Evolutionary conservation across 306 rosid genomes (phyloP).

Genomic region (Cicer bijugum): DNA sequence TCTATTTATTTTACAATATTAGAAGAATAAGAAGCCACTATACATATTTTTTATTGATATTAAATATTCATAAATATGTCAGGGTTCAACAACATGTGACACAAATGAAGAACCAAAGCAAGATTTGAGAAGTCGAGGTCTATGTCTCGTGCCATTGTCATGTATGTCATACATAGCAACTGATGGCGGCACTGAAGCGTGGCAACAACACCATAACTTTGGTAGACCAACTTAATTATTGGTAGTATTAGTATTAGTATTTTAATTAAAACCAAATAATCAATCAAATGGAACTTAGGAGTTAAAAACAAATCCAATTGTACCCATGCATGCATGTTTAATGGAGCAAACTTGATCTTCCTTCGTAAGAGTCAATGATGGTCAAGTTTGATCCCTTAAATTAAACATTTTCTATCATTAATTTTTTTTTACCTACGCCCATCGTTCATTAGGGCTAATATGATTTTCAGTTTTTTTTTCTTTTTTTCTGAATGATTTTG

Average conservation of each 20-base stretch:
- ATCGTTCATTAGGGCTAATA: neutral
- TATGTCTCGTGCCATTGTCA: constrained; percentile 82
- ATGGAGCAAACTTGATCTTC: constrained; percentile 85
- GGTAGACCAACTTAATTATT: constrained; percentile 51
- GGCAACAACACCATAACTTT: constrained; percentile 67
- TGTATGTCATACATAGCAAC: constrained; percentile 78
- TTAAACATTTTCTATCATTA: constrained; percentile 41
- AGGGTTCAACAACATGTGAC: constrained; percentile 50
- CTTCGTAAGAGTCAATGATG: constrained; percentile 48
- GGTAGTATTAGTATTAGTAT: neutral
- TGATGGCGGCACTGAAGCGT: constrained; percentile 46
- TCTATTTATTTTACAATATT: too few relatives aligned
- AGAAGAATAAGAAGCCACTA: too few relatives aligned
- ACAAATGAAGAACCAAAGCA: constrained; percentile 53
- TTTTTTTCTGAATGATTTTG: too few relatives aligned
- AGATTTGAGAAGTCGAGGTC: constrained; percentile 81
- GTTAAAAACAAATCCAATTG: constrained; percentile 10
- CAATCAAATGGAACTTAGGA: constrained; percentile 30
- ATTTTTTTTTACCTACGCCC: neutral
- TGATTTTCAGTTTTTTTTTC: neutral
- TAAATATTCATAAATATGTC: neutral
- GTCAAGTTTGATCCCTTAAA: constrained; percentile 88
- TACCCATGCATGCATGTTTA: constrained; percentile 10
- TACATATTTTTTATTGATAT: neutral
- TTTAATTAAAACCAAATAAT: neutral